Evolutionary conservation across 2,329 filamentous ascomycete species (phyloP).

Genomic region (Cladosporium cucumerinum): DNA sequence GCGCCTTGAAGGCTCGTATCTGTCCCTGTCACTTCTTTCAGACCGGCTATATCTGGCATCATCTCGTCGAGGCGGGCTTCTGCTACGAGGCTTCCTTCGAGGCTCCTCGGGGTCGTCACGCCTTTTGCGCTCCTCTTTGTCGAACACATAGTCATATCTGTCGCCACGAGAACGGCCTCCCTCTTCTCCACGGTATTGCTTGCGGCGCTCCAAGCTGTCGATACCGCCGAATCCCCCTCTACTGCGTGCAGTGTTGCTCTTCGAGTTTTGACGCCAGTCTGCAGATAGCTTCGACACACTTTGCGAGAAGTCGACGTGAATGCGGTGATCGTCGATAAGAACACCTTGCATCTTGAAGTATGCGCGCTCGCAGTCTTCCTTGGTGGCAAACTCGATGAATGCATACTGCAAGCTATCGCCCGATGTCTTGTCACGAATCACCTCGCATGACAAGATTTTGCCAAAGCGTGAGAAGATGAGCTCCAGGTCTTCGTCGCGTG

Average conservation of each 20-base stretch:
- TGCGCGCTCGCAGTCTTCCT: conserved; percentile 86
- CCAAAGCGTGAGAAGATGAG: conserved; percentile 97
- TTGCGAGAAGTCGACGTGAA: conserved; percentile 98
- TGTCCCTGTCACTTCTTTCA: conserved; percentile 16
- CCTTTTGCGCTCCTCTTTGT: conserved; percentile 51
- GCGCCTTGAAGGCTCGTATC: conserved; percentile 17
- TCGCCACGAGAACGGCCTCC: conserved; percentile 41
- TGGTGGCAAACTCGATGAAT: conserved; percentile 94
- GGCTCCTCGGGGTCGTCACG: conserved; percentile 16
- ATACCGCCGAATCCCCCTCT: conserved; percentile 89
- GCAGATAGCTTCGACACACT: conserved; percentile 84
- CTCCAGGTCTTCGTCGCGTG: conserved; percentile 87
- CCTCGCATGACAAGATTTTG: conserved; percentile 90
- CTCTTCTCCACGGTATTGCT: conserved; percentile 74
- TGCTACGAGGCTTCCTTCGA: conserved; percentile 26
- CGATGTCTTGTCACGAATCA: conserved; percentile 89
- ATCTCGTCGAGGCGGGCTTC: conserved; percentile 30
- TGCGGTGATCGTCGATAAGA: conserved; percentile 92
- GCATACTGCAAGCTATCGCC: conserved; percentile 95
- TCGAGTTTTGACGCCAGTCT: conserved; percentile 81
- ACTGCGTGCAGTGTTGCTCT: conserved; percentile 67
- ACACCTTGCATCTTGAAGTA: conserved; percentile 99
- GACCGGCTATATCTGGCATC: conserved; percentile 18
- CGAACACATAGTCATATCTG: conserved; percentile 77
- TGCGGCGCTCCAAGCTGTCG: conserved; percentile 79